Evolutionary conservation across 306 rosid genomes (phyloP).

Genomic region (Begonia loranthoides): DNA sequence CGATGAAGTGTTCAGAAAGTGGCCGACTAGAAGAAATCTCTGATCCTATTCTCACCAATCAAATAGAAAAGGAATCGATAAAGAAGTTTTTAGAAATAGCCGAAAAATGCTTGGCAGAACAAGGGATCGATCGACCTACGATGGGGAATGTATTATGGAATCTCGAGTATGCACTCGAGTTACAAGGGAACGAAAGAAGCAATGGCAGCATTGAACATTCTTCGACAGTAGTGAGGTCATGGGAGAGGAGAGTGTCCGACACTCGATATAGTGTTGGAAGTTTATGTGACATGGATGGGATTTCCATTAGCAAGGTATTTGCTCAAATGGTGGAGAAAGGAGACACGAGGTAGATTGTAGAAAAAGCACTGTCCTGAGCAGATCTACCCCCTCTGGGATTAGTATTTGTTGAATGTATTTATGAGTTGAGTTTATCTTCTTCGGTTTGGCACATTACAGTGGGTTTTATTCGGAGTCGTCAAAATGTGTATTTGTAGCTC

Average conservation of each 20-base stretch:
- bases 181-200: constrained; percentile 20
- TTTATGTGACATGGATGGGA: constrained; percentile 27
- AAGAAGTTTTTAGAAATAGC: constrained; percentile 29
- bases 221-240: constrained; percentile 6
- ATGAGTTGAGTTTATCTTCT: too few relatives aligned
- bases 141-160: constrained; percentile 72
- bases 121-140: constrained; percentile 34
- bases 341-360: constrained; percentile 18
- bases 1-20: constrained; percentile 15
- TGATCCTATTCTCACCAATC: constrained; percentile 26
- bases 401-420: too few relatives aligned
- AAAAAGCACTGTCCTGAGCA: too few relatives aligned
- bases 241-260: constrained; percentile 17
- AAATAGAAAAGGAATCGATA: constrained; percentile 27
- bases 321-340: constrained; percentile 51
- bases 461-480: too few relatives aligned
- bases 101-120: constrained; percentile 44
- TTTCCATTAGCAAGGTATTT: constrained; percentile 63
- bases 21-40: constrained; percentile 28
- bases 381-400: too few relatives aligned
- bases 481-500: too few relatives aligned
- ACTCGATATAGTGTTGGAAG: constrained; percentile 28
- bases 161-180: constrained; percentile 45
- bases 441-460: too few relatives aligned
- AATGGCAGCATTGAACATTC: constrained; percentile 6